phyloP scores from a whole-genome alignment of 2,329 filamentous ascomycete species.

The Stromatinia cepivora region DNA sequence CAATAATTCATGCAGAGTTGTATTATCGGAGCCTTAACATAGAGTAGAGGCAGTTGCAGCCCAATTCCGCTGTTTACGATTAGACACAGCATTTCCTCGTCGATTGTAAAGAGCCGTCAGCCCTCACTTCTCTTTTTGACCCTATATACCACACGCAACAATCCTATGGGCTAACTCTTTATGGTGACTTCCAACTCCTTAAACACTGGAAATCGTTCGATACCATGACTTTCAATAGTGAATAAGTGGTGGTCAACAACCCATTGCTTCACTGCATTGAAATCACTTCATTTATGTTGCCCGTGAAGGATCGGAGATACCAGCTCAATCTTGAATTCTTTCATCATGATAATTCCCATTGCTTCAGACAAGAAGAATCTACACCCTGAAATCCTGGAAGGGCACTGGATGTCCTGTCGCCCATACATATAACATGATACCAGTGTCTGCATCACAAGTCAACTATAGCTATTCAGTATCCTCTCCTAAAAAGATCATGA shows the following conservation, averaged over 20 bases:
- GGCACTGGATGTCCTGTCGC: not conserved
- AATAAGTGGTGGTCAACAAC: not conserved
- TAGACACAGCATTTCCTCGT: not conserved
- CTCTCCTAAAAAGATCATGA: not conserved
- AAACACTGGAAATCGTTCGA: not conserved
- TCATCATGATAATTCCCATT: too few relatives aligned
- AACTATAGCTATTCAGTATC: not conserved
- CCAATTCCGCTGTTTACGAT: not conserved
- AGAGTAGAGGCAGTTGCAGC: not conserved
- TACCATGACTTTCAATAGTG: not conserved
- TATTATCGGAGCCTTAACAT: not conserved
- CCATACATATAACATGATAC: too few relatives aligned
- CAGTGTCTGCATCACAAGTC: not conserved
- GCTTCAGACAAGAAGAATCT: not conserved
- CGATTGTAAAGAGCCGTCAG: too few relatives aligned
- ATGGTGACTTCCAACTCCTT: not conserved
- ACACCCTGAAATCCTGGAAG: not conserved
- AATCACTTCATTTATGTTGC: not conserved
- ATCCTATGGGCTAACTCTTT: rapidly evolving
- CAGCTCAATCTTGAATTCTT: too few relatives aligned
- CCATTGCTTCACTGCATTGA: not conserved
- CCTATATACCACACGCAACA: not conserved
- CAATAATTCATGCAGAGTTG: not conserved
- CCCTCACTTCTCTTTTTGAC: not conserved
- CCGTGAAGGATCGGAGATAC: too few relatives aligned